These are phyloP conservation scores for Eimeria necatrix DNA, from an alignment of 169 alveolate genomes.

Conservation along the genomic window DNA sequence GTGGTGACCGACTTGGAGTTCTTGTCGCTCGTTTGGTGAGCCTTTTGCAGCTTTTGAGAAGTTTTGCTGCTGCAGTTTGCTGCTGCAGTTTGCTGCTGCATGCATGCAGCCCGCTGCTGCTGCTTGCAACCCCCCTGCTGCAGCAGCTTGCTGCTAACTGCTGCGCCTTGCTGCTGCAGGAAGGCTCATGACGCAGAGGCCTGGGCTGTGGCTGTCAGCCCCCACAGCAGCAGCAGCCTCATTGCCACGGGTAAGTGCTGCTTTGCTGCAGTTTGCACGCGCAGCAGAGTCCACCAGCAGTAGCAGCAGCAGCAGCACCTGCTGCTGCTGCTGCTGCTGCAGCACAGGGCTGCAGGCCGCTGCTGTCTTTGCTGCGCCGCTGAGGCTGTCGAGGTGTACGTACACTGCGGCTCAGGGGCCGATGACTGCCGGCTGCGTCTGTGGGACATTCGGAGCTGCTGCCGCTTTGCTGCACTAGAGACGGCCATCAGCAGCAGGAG, in stretches of 20 bases:
- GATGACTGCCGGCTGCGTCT: slow-evolving; percentile 75
- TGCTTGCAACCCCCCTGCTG: not conserved
- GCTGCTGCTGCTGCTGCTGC: slow-evolving; percentile 13
- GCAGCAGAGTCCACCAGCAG: not conserved
- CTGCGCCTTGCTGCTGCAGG: slow-evolving; percentile 44
- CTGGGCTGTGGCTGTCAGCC: slow-evolving; percentile 76
- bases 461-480: slow-evolving; percentile 35
- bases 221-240: slow-evolving; percentile 29
- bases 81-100: not conserved
- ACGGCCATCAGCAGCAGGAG: not conserved
- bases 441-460: slow-evolving; percentile 76
- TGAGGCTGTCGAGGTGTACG: not conserved
- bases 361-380: not conserved
- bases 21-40: not conserved
- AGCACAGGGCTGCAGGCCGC: not conserved
- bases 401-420: slow-evolving; percentile 74
- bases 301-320: not conserved
- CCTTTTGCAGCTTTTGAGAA: not conserved
- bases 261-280: too few relatives aligned
- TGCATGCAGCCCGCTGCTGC: slow-evolving; percentile 12
- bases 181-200: slow-evolving; percentile 78
- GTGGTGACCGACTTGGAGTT: not conserved
- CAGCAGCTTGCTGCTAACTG: not conserved
- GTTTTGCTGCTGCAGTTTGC: not conserved
- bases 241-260: slow-evolving; percentile 79